Evolutionary conservation across 306 rosid species (phyloP).

Genomic region (Aeschynomene evenia): DNA sequence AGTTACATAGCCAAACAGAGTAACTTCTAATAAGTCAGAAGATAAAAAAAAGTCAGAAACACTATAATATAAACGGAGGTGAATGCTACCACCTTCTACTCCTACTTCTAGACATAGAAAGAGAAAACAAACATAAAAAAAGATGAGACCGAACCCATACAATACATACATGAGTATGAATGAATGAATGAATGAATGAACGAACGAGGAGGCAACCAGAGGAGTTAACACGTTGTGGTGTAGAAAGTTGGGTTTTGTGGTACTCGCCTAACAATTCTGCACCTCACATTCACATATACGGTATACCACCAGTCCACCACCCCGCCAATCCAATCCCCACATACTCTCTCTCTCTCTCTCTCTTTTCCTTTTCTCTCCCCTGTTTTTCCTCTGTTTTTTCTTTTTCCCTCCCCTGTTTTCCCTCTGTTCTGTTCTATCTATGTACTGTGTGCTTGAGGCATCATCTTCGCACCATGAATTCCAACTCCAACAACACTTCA

Average conservation of each 20-base stretch:
- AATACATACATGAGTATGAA: no score
- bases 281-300: background rate
- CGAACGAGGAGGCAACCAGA: no score
- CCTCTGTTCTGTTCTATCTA: no score
- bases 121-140: background rate
- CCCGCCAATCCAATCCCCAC: background rate
- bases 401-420: no score
- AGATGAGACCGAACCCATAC: background rate
- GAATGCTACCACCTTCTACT: no score
- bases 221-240: background rate
- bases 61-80: no score
- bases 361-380: background rate
- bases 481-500: constrained; percentile 29
- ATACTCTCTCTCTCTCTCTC: no score
- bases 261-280: background rate
- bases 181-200: no score
- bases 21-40: no score
- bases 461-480: constrained; percentile 41
- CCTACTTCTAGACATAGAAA: no score
- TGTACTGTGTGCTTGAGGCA: background rate
- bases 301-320: background rate
- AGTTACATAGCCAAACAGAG: no score
- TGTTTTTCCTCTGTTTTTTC: background rate
- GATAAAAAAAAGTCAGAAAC: no score
- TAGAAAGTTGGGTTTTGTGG: constrained; percentile 3